Evolutionary conservation across 768 basidiomycete species (phyloP).

Genomic region (Macrolepiota albuminosa): DNA sequence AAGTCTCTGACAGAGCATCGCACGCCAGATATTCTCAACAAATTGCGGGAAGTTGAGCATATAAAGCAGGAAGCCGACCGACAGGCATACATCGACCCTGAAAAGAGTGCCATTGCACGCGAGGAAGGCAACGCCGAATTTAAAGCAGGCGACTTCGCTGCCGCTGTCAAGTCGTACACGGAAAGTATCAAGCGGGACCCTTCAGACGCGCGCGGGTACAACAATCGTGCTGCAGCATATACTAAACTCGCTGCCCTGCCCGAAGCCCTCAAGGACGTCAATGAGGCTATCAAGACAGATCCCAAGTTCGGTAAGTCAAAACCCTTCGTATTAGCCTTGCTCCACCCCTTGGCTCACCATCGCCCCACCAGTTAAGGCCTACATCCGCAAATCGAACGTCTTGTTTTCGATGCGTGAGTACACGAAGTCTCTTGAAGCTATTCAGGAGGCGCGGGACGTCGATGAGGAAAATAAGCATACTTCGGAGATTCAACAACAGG

Average conservation of each 20-base stretch:
- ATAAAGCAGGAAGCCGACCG: constrained; percentile 72
- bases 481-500: constrained; percentile 76
- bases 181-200: constrained; percentile 98
- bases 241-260: constrained; percentile 91
- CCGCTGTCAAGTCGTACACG: constrained; percentile 86
- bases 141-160: constrained; percentile 90
- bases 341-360: not conserved
- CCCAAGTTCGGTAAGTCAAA: constrained; percentile 65
- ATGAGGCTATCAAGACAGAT: constrained; percentile 91
- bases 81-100: constrained; percentile 83
- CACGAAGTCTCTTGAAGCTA: constrained; percentile 78
- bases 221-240: constrained; percentile 97
- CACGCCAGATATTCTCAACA: constrained; percentile 87
- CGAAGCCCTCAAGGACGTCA: constrained; percentile 94
- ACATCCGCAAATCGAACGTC: constrained; percentile 89
- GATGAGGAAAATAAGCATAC: constrained; percentile 83
- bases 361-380: constrained; percentile 70
- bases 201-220: constrained; percentile 86
- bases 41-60: constrained; percentile 82
- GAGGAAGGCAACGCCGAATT: constrained; percentile 92
- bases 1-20: constrained; percentile 97
- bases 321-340: not conserved
- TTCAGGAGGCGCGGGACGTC: constrained; percentile 69
- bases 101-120: constrained; percentile 72
- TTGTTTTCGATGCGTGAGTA: constrained; percentile 89